Base-by-base conservation (phyloP, 140 eudicot species). In the Anethum foeniculum region DNA sequence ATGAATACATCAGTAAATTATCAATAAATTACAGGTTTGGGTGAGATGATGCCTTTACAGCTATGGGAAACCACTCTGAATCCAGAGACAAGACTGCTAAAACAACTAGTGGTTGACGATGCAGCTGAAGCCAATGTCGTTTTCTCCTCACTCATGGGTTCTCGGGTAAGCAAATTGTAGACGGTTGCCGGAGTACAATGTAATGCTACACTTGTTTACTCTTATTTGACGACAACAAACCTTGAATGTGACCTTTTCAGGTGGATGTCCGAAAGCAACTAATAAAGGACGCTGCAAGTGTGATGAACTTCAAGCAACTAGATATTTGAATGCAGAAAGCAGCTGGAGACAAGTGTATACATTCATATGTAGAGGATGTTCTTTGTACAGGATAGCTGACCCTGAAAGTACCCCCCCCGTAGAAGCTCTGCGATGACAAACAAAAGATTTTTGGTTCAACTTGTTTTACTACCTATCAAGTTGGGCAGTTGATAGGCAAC, bases 1-100 rank as follows among this genome's bases (percentile, higher is more conserved):
- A 74, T 46, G 78, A 39, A 13, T n/a, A 41, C 15, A n/a, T 43
- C 7, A 23, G 10, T 43, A 23, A 0, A 25, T 69, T 48, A 48
- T 81, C 41, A 14, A 44, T 83, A 25, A 41, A 47, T 27, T 78
- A 52, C 87, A 95, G 99, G 99, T 36, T 84, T 95, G 92, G 99
- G 99, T 46, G 99, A 95, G 85, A 95, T 95, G 99, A 95, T 95
- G 99, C 97, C 99, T 10, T 21, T 72, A 80, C 99, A 95, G 76
- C 88, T 95, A 48, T 95, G 99, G 99, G 99, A 95, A 85, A 95
- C 99, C 25, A 95, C 99, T 11, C 36, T 95, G 77, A 89, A 91
- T 83, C 99, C 99, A 2, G 93, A 92, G 79, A 89, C 85, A 48
- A 81, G 99, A 80, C 83, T 95, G 77, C 88, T 92, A 81, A 95